Base-by-base conservation (phyloP, 2,329 filamentous ascomycete species). In the Grosmannia serpens region DNA sequence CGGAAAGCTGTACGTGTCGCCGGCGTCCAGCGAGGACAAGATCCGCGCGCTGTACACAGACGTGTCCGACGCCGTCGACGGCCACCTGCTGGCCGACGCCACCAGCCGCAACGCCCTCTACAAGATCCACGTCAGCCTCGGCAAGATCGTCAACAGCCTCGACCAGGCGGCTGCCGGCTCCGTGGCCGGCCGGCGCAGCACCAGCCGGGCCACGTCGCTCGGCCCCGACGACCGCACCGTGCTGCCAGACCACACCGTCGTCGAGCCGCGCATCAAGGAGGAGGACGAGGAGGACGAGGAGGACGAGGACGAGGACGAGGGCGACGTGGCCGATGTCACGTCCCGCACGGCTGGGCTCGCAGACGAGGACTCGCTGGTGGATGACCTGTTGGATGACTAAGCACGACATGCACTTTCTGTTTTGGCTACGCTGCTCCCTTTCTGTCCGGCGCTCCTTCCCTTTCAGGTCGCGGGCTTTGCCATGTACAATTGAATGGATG, bases 1-100 rank as follows among this genome's bases (percentile, higher is more conserved):
- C 1, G 84, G 84, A 63, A 97, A 96, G 71, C 77, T 96, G 2
- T 84, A 91, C 68, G 79, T 97, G 53, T 85, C 86, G 1, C 80
- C 89, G 0, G 76, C 86, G 1, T 84, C 84, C 0, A 77, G 77
- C 0, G 78, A 83, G 61, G 75, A 80, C 26, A 82, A 81, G 65
- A 73, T 85, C 61, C 74, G 81, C 62, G 75, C 79, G 46, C 67
- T 83, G 41, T 84, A 86, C 69, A 74, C 77, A 35, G 76, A 82
- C 53, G 74, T 86, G 53, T 75, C 79, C 35, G 75, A 81, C 33
- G 84, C 85, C 1, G 84, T 89, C 3, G 84, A 89, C 46, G 77
- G 77, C 51, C 80, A 79, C 54, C 71, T 84, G 51, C 73, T 82
- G 58, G 77, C 76, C 24, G 87, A 84, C 69, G 81, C 80, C 17